These are phyloP conservation scores for Paraphysoderma sedebokerense DNA, from an alignment of 371 early-diverging fungal species.

Conservation along the genomic window DNA sequence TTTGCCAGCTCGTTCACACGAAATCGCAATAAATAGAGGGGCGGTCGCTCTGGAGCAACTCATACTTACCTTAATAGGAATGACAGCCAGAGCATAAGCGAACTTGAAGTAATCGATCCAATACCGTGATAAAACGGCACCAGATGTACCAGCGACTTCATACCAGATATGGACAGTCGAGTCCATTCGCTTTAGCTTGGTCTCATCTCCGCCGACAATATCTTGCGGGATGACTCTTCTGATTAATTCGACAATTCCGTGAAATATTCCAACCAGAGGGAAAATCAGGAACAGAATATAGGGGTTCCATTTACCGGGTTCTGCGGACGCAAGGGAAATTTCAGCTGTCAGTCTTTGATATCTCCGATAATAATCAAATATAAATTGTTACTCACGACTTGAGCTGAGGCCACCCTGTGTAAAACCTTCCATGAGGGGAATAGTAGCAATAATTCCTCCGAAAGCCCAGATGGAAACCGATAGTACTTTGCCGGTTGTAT, in stretches of 20 bases:
- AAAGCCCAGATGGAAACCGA: slow-evolving; percentile 18
- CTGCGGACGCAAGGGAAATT: background rate
- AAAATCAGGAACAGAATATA: slow-evolving; percentile 18
- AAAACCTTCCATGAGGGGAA: slow-evolving; percentile 25
- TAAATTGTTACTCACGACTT: too few species aligned
- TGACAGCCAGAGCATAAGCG: slow-evolving; percentile 18
- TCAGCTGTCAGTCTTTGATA: background rate
- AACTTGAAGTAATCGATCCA: slow-evolving; percentile 18
- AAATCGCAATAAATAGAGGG: too few species aligned
- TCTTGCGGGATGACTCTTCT: slow-evolving; percentile 36
- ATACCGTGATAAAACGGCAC: slow-evolving; percentile 24
- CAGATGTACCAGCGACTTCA: slow-evolving; percentile 30
- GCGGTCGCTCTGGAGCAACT: too few species aligned
- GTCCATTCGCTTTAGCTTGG: slow-evolving; percentile 33
- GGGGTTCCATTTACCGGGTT: slow-evolving; percentile 12
- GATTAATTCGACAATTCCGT: slow-evolving; percentile 29
- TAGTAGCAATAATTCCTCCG: slow-evolving; percentile 15
- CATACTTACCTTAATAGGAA: too few species aligned
- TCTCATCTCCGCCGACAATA: slow-evolving; percentile 29
- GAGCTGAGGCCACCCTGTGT: slow-evolving; percentile 19
- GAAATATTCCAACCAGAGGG: slow-evolving; percentile 20
- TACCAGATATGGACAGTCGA: slow-evolving; percentile 27
- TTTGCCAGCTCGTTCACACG: too few species aligned
- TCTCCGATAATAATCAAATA: background rate
- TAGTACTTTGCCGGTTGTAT: slow-evolving; percentile 15